These are phyloP conservation scores for Cyberlindnera americana DNA, from an alignment of 805 yeast species.

Conservation along the genomic window DNA sequence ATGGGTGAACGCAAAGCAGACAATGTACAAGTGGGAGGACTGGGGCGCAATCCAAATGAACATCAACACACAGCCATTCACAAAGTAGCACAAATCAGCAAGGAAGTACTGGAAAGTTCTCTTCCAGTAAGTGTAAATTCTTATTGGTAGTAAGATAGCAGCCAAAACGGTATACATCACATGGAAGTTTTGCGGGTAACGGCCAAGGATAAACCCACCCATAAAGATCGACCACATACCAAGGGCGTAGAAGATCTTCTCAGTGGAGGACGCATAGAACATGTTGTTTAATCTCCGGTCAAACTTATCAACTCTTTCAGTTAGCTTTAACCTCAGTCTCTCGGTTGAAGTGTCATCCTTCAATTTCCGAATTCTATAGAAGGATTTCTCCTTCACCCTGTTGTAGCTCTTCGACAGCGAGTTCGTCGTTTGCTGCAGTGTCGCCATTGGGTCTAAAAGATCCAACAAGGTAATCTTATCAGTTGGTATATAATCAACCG, in stretches of 20 bases:
- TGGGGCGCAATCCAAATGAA: conserved; percentile 83
- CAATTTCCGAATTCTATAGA: conserved; percentile 19
- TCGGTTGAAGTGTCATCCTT: conserved; percentile 23
- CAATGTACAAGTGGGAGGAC: conserved; percentile 67
- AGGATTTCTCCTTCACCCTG: conserved; percentile 25
- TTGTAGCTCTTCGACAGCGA: conserved; percentile 26
- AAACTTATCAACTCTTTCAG: conserved; percentile 33
- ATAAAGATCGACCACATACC: conserved; percentile 65
- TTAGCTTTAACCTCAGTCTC: conserved; percentile 24
- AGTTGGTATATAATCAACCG: conserved; percentile 22
- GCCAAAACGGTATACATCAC: conserved; percentile 63
- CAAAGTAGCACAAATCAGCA: conserved; percentile 93
- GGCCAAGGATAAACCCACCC: conserved; percentile 75
- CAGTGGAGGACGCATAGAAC: conserved; percentile 49
- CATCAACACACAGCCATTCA: conserved; percentile 61
- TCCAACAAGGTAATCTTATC: conserved; percentile 29
- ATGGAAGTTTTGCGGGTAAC: conserved; percentile 74
- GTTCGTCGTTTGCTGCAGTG: conserved; percentile 15
- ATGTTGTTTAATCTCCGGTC: conserved; percentile 36
- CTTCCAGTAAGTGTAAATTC: conserved; percentile 80
- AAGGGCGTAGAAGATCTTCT: conserved; percentile 76
- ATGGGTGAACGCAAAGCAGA: conserved; percentile 81
- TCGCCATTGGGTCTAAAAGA: conserved; percentile 29
- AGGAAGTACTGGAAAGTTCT: conserved; percentile 77
- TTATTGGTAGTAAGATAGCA: conserved; percentile 69